A percentile compares a stretch with the other conserved stretches of the same genome.
Evolutionary conservation across 352 stramenopile genomes (phyloP).

Genomic region (Phytophthora ohioensis): DNA sequence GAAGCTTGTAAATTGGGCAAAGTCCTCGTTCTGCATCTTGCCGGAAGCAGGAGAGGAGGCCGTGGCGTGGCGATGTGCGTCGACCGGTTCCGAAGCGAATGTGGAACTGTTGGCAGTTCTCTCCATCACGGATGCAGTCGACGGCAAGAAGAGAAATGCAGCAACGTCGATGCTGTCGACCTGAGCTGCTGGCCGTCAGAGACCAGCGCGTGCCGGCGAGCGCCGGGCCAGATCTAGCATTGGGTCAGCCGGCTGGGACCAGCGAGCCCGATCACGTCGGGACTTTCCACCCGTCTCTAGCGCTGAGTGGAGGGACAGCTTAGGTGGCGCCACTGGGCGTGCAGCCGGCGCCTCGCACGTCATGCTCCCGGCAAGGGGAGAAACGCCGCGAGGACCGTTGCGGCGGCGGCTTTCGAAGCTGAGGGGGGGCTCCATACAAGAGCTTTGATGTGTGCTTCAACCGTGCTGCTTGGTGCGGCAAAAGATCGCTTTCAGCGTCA

Average conservation of each 20-base stretch:
- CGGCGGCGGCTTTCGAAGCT: neutral
- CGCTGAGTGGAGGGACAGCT: constrained; percentile 32
- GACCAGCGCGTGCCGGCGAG: constrained; percentile 18
- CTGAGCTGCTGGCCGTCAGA: constrained; percentile 21
- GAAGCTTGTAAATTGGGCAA: constrained; percentile 56
- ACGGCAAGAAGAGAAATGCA: constrained; percentile 30
- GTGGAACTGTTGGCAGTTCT: constrained; percentile 19
- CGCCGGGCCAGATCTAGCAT: constrained; percentile 4
- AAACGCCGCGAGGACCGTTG: constrained; percentile 24
- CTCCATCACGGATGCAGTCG: constrained; percentile 26
- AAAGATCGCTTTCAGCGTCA: constrained; percentile 25
- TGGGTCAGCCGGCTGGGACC: constrained; percentile 11
- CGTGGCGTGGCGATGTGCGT: constrained; percentile 2
- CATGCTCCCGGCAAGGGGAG: constrained; percentile 32
- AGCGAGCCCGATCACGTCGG: constrained; percentile 11
- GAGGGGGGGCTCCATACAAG: neutral
- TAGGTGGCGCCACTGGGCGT: constrained; percentile 31
- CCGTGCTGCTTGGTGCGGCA: neutral
- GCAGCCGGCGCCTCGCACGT: constrained; percentile 36
- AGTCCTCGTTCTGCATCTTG: constrained; percentile 44
- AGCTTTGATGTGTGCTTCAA: constrained; percentile 7
- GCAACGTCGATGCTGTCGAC: constrained; percentile 4
- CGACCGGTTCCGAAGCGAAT: constrained; percentile 27
- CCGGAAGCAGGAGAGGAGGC: constrained; percentile 9
- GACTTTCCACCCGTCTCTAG: constrained; percentile 39